Evolutionary conservation across 2,329 filamentous ascomycete genomes (phyloP).

Genomic region (Alternaria arbusti): DNA sequence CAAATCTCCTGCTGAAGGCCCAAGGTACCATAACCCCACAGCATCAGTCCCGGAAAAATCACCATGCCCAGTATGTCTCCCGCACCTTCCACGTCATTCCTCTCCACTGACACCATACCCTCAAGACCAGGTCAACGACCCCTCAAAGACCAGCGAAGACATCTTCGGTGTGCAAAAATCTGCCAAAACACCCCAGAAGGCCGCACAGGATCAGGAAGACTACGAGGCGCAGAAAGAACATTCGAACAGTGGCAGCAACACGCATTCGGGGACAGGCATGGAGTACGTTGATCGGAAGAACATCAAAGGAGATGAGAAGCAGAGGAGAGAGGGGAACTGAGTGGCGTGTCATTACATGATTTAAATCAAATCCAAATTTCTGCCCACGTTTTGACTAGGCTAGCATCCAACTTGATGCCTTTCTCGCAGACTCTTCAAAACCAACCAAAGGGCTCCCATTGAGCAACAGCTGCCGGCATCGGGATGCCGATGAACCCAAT

Average conservation of each 20-base stretch:
- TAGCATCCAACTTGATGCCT: not conserved
- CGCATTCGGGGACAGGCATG: not conserved
- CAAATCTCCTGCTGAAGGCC: not conserved
- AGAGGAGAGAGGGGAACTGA: not conserved
- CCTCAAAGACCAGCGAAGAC: not conserved
- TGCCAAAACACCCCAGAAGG: not conserved
- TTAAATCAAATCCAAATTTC: not conserved
- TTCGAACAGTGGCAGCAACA: not conserved
- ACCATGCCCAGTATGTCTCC: not conserved
- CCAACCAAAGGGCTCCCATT: not conserved
- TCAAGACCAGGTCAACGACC: not conserved
- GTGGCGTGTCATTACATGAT: not conserved
- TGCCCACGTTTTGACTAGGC: not conserved
- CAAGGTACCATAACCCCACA: not conserved
- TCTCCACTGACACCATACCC: not conserved
- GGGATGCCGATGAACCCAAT: not conserved
- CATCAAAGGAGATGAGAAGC: not conserved
- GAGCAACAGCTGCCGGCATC: not conserved
- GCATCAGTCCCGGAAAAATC: not conserved
- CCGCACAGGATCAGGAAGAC: not conserved
- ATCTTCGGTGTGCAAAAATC: not conserved
- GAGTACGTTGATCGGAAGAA: not conserved
- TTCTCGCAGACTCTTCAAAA: not conserved
- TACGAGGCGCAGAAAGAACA: not conserved
- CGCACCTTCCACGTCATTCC: not conserved